These are phyloP conservation scores for Hyaloscypha finlandica DNA, from an alignment of 495 filamentous ascomycete genomes.

Conservation along the genomic window DNA sequence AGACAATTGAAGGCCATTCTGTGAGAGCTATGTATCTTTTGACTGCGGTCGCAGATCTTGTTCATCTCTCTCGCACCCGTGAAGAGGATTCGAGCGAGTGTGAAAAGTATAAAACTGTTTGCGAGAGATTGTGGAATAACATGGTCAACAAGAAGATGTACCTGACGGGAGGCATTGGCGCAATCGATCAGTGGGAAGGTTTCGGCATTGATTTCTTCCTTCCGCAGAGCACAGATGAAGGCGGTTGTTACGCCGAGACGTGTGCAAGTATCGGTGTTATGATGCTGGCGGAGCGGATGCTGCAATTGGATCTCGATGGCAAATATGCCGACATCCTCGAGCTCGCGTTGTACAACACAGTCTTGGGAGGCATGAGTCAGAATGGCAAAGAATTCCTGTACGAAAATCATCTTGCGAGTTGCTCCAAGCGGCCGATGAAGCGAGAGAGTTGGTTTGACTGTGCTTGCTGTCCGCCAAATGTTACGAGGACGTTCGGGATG, in stretches of 20 bases:
- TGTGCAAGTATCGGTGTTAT: conserved; percentile 61
- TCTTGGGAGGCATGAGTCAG: conserved; percentile 51
- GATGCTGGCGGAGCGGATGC: conserved; percentile 55
- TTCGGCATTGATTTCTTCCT: conserved; percentile 61
- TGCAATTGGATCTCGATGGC: conserved; percentile 52
- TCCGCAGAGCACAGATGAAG: conserved; percentile 56
- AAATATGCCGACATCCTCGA: conserved; percentile 35
- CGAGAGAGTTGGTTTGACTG: conserved; percentile 55
- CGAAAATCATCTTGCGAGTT: conserved; percentile 56
- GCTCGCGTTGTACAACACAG: conserved; percentile 24
- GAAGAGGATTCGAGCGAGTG: not conserved
- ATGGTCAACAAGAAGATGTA: conserved; percentile 62
- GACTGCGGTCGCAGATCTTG: conserved; percentile 41
- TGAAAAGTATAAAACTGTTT: conserved; percentile 22
- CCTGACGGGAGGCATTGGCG: conserved; percentile 60
- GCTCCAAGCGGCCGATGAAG: conserved; percentile 44
- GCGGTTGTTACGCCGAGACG: conserved; percentile 63
- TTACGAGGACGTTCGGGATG: conserved; percentile 51
- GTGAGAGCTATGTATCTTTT: conserved; percentile 59
- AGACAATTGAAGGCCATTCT: conserved; percentile 57
- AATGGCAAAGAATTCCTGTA: conserved; percentile 54
- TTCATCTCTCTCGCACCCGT: conserved; percentile 15
- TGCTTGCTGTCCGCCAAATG: conserved; percentile 61
- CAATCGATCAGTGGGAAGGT: conserved; percentile 61
- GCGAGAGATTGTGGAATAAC: conserved; percentile 55